Evolutionary conservation across 129 eudicot species (phyloP).

Genomic region (Apium graveolens): DNA sequence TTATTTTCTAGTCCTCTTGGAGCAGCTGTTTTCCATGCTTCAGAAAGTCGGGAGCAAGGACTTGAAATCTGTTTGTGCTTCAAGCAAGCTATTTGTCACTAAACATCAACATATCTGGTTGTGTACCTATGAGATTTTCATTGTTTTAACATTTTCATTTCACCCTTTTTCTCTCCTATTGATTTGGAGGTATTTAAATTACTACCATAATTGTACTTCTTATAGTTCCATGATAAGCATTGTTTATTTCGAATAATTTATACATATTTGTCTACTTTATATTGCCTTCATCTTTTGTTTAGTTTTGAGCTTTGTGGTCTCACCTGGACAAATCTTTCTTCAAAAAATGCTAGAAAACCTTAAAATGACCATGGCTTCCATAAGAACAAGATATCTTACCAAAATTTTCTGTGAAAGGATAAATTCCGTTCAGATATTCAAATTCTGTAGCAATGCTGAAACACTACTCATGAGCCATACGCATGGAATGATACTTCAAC

Average conservation of each 20-base stretch:
- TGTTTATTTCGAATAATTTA: too few species aligned
- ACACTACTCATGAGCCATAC: too few species aligned
- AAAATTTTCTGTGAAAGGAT: too few species aligned
- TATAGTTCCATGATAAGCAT: background rate
- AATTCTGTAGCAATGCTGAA: too few species aligned
- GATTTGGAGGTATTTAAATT: too few species aligned
- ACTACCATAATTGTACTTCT: too few species aligned
- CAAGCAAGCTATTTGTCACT: background rate
- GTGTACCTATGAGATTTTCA: slow-evolving; percentile 24
- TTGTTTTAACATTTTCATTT: background rate
- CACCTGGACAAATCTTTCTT: background rate
- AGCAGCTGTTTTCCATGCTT: slow-evolving; percentile 37
- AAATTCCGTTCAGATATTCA: too few species aligned
- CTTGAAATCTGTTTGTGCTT: background rate
- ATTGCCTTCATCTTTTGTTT: background rate
- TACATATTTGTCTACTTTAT: too few species aligned
- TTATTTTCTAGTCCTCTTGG: slow-evolving; percentile 15
- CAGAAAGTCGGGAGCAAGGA: slow-evolving; percentile 21
- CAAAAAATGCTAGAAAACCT: too few species aligned
- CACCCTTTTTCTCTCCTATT: too few species aligned
- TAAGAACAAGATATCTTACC: background rate
- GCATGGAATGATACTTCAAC: too few species aligned
- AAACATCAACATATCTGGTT: slow-evolving; percentile 14
- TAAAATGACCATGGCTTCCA: background rate
- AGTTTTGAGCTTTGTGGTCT: background rate